phyloP scores from a whole-genome alignment of 129 eudicot species.

The Erigeron canadensis region DNA sequence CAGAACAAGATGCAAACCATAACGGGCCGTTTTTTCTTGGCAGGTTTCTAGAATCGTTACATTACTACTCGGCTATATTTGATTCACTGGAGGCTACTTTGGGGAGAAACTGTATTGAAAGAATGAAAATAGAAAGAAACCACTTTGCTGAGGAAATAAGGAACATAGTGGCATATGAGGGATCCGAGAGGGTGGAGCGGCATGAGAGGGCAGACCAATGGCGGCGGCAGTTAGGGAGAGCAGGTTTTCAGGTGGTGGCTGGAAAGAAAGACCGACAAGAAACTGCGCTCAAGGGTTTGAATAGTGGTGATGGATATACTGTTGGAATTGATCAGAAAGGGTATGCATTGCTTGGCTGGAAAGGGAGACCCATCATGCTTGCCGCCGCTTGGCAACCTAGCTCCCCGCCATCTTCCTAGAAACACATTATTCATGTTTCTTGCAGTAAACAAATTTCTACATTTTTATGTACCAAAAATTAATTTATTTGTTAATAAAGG shows the following conservation, averaged over 20 bases:
- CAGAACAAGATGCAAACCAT: slow-evolving; percentile 78
- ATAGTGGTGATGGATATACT: slow-evolving; percentile 58
- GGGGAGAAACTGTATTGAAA: slow-evolving; percentile 40
- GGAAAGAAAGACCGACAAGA: slow-evolving; percentile 41
- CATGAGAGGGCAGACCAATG: slow-evolving; percentile 75
- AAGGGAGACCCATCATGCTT: slow-evolving; percentile 69
- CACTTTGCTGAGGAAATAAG: slow-evolving; percentile 64
- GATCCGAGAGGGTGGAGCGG: slow-evolving; percentile 60
- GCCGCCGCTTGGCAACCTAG: slow-evolving; percentile 73
- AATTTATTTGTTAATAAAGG: slow-evolving; percentile 22
- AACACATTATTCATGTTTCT: not conserved
- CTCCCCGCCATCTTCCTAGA: slow-evolving; percentile 17
- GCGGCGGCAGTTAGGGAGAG: slow-evolving; percentile 64
- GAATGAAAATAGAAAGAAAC: slow-evolving; percentile 56
- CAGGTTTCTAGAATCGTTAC: slow-evolving; percentile 67
- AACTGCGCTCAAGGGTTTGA: slow-evolving; percentile 29
- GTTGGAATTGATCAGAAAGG: slow-evolving; percentile 56
- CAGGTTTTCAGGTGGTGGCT: slow-evolving; percentile 55
- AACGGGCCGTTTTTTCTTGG: slow-evolving; percentile 78
- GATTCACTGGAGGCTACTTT: slow-evolving; percentile 64
- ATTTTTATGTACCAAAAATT: slow-evolving; percentile 22
- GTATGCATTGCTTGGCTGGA: slow-evolving; percentile 67
- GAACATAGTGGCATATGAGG: slow-evolving; percentile 72
- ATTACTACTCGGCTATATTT: slow-evolving; percentile 72
- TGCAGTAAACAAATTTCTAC: slow-evolving; percentile 6